phyloP scores from a whole-genome alignment of 768 basidiomycete species.

The Stropharia rugosoannulata region DNA sequence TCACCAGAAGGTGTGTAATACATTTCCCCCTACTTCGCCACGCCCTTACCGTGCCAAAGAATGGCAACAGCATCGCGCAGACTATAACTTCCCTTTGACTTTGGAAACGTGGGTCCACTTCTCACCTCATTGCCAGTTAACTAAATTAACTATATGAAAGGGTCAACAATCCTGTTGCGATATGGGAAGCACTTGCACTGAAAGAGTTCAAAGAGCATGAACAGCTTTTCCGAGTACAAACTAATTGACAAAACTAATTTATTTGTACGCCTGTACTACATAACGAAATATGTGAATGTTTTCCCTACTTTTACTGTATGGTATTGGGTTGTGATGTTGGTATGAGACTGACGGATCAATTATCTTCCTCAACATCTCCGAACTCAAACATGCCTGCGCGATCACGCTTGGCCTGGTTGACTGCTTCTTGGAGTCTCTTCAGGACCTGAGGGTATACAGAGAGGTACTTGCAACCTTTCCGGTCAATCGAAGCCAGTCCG shows the following conservation, averaged over 20 bases:
- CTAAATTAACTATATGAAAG: slow-evolving; percentile 30
- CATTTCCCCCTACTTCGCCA: not conserved
- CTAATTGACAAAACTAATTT: not conserved
- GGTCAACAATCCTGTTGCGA: slow-evolving; percentile 53
- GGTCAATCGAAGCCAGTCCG: slow-evolving; percentile 80
- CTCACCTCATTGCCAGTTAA: not conserved
- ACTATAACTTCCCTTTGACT: slow-evolving; percentile 51
- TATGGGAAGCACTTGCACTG: slow-evolving; percentile 49
- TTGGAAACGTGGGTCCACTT: slow-evolving; percentile 40
- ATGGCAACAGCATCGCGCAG: slow-evolving; percentile 59
- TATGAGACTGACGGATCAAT: slow-evolving; percentile 28
- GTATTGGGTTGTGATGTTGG: not conserved
- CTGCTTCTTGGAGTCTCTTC: slow-evolving; percentile 61
- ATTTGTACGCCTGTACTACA: not conserved
- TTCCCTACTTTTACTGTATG: no score
- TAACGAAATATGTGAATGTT: not conserved
- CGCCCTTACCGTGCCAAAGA: slow-evolving; percentile 29
- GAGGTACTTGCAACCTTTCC: slow-evolving; percentile 73
- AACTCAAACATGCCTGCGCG: slow-evolving; percentile 87
- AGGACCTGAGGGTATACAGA: slow-evolving; percentile 66
- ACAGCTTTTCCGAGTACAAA: not conserved
- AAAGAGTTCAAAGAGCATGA: slow-evolving; percentile 3
- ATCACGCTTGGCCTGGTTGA: slow-evolving; percentile 66
- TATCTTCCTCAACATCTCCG: slow-evolving; percentile 88
- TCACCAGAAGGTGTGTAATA: slow-evolving; percentile 53